Evolutionary conservation across 1,139 yeast genomes (phyloP).

Genomic region (Candida tetrigidarum): DNA sequence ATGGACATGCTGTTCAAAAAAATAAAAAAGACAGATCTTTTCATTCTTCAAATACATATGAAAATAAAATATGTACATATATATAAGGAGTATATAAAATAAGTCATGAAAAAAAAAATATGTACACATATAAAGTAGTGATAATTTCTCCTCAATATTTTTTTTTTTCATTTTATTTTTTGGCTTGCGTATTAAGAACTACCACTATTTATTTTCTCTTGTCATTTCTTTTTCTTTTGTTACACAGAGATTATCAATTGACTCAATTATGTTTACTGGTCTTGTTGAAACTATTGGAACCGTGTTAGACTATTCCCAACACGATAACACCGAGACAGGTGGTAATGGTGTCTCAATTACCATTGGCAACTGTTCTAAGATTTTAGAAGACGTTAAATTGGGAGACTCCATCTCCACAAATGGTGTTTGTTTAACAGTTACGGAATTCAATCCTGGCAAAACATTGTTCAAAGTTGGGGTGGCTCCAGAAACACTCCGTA

Average conservation of each 20-base stretch:
- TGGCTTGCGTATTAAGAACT: no score
- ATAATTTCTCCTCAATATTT: neutral
- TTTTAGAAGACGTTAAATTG: constrained; percentile 78
- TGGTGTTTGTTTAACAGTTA: constrained; percentile 95
- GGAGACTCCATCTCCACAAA: constrained; percentile 94
- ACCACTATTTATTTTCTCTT: neutral
- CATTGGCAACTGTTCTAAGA: constrained; percentile 62
- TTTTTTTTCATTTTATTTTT: neutral
- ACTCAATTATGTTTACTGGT: constrained; percentile 83
- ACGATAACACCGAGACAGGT: constrained; percentile 63
- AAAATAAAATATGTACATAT: no score
- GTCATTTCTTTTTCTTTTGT: neutral
- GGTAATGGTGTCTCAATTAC: constrained; percentile 81
- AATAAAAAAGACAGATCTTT: no score
- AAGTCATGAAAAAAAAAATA: neutral
- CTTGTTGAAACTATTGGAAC: constrained; percentile 85
- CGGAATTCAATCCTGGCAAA: constrained; percentile 61
- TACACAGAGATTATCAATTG: neutral
- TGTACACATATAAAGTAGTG: constrained; percentile 1
- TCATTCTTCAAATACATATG: no score
- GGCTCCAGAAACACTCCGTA: constrained; percentile 88
- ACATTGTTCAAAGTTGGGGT: constrained; percentile 82
- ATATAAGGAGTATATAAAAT: no score
- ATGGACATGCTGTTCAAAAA: neutral
- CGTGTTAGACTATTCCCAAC: constrained; percentile 49